Base-by-base conservation (phyloP, 2,329 filamentous ascomycete genomes). In the Hortaea werneckii region DNA sequence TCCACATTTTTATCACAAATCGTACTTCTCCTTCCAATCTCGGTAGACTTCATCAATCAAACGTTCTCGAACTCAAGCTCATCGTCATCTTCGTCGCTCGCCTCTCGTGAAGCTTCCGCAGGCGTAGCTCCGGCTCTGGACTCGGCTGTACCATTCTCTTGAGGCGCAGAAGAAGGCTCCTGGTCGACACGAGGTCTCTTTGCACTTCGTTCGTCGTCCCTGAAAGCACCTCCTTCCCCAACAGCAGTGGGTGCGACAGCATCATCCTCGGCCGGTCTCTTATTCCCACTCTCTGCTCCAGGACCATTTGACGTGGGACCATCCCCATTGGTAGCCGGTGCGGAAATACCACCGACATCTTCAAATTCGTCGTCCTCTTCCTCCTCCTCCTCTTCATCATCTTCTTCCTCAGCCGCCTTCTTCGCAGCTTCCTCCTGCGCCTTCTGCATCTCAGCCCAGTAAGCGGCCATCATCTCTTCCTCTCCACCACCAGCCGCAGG, bases 361-460 rank as follows among this genome's bases (percentile, higher is more conserved):
- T 75, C 73, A 48, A 75, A 75, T 8, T 76, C 73, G 12, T 69
- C 70, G 12, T 70, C 70, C 12, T 70, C 70, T 20, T 68, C 67
- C 26, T 72, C 71, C 1, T 69, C 68, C 44, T 74, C 72, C 11
- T 72, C 69, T 37, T 70, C 71, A n/a, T 72, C 74, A 28, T 78
- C 70, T 37, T 73, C 68, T 11, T 70, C 71, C 34, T 72, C 67
- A 12, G 68, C 65, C 5, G 64, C 59, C 43, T 66, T 60, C 38
- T 64, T 60, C 10, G 64, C 64, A 40, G 66, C 58, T 20, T 20
- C 20, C 20, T 20, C 20, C 20, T 20, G 20, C 50, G 80, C 78
- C 5, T 73, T 75, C 54, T 80, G 80, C 12, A 87, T 71, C 48
- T 76, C 76, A 34, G 77, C 77, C 60, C 85, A 87, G 46, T 84